Conservation (phyloP, 2,329 filamentous ascomycete species). For the Emergomyces orientalis region DNA sequence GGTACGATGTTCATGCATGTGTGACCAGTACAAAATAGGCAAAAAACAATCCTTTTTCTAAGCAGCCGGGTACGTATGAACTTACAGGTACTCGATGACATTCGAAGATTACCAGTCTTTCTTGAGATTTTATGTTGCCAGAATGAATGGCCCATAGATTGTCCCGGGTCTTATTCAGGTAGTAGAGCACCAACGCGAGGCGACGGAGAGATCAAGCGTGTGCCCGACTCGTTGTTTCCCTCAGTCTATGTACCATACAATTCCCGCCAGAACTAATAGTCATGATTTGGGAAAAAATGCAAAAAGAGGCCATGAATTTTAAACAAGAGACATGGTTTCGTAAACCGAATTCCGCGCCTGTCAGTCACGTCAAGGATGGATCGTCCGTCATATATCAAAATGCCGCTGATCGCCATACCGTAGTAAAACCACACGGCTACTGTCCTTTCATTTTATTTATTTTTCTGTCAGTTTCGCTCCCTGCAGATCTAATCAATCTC, state of each 20-base stretch:
- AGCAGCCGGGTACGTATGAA: not conserved
- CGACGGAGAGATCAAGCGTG: not conserved
- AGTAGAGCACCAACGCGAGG: not conserved
- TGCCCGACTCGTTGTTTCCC: not conserved
- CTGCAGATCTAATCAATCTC: not conserved
- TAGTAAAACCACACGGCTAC: no score
- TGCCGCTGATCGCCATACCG: not conserved
- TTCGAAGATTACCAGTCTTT: no score
- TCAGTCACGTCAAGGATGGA: no score
- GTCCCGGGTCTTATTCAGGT: not conserved
- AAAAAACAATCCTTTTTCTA: not conserved
- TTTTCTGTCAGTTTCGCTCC: not conserved
- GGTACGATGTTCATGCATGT: no score
- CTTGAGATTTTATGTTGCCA: not conserved
- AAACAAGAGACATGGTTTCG: no score
- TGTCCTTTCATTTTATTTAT: no score
- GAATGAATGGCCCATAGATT: not conserved
- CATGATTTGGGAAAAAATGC: not conserved
- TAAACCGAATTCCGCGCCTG: no score
- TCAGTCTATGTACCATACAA: no score
- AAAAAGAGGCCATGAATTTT: not conserved
- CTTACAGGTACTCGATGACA: no score
- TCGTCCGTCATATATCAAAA: no score
- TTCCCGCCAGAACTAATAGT: no score
- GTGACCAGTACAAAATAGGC: not conserved